phyloP scores from a whole-genome alignment of 1,284 basidiomycete genomes.

The Sanghuangporus sanghuang region DNA sequence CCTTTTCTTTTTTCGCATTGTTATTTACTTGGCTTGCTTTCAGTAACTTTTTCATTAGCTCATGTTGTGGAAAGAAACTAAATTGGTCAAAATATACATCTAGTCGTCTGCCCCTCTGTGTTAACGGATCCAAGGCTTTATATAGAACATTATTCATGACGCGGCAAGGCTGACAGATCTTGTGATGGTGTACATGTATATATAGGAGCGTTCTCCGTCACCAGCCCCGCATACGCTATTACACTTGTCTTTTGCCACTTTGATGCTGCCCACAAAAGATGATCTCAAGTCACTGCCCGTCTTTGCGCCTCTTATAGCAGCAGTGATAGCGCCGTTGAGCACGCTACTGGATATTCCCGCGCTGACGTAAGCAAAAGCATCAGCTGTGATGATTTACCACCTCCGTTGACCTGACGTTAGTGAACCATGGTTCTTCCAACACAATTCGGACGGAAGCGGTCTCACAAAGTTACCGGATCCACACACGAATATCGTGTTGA shows the following conservation, averaged over 20 bases:
- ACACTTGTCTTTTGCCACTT: background rate
- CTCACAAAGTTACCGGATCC: slow-evolving; percentile 27
- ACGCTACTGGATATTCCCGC: slow-evolving; percentile 39
- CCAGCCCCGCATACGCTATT: background rate
- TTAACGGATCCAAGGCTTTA: background rate
- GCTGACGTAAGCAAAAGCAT: slow-evolving; percentile 20
- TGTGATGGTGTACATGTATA: background rate
- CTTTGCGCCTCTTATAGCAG: slow-evolving; percentile 30
- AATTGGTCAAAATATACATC: background rate
- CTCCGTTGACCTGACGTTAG: background rate
- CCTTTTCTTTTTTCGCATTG: background rate
- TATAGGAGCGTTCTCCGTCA: background rate
- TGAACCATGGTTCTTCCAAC: slow-evolving; percentile 18
- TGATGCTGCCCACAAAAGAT: slow-evolving; percentile 9
- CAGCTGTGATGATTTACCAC: slow-evolving; percentile 19
- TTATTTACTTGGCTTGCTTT: slow-evolving; percentile 7
- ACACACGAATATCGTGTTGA: slow-evolving; percentile 29
- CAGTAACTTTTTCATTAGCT: slow-evolving; percentile 1
- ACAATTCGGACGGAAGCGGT: slow-evolving; percentile 26
- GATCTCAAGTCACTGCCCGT: slow-evolving; percentile 10
- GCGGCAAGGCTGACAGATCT: background rate
- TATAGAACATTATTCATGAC: background rate
- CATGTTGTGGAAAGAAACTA: slow-evolving; percentile 16
- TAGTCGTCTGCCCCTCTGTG: background rate
- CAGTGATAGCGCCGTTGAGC: slow-evolving; percentile 34